Evolutionary conservation across 2,329 filamentous ascomycete genomes (phyloP), one percentile per base, ranked within the genome.

Genomic region (Cordyceps tenuipes): DNA sequence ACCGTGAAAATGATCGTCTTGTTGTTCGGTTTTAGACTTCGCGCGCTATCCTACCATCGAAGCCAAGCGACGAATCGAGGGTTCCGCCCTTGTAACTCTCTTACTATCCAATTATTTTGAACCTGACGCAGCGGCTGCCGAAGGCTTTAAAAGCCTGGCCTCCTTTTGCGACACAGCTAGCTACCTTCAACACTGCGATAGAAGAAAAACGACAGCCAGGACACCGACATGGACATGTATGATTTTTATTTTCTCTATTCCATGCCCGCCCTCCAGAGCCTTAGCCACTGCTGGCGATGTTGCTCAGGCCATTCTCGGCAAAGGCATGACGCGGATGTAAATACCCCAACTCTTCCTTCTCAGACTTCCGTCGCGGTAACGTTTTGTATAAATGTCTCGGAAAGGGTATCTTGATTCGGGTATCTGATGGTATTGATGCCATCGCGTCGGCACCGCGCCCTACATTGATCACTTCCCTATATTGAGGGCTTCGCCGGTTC

Each of bases 401-500:
- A 59, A 52, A 59, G 57, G 57, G 49, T 59, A 59, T 59, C 49
- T 59, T 51, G 10, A 19, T 34, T 59, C 48, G 17, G 41, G 21
- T 19, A n/a, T 31, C n/a, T 46, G 13, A 21, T 47, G 29, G 17
- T 36, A 23, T 23, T 13, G 41, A 41, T 21, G 12, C 19, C 43
- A 23, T 19, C 41, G 26, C 19, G 23, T 26, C 31, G n/a, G 49
- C 23, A 6, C 15, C 8, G 4, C 9, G 19, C 13, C 23, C n/a
- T 15, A 31, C 17, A 21, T n/a, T 12, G 21, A 21, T 26, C 12
- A 29, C 19, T 31, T 36, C 21, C 7, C 12, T 3, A 9, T n/a
- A 41, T 26, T 26, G 34, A n/a, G 3, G 34, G 7, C 12, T 9
- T 8, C 0, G 3, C 2, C 17, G 7, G n/a, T 23, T 72, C 73